A percentile compares a stretch with the other conserved stretches of the same genome.
These are phyloP conservation scores for Penicillium flavigenum DNA, from an alignment of 495 filamentous ascomycete species.

Conservation along the genomic window DNA sequence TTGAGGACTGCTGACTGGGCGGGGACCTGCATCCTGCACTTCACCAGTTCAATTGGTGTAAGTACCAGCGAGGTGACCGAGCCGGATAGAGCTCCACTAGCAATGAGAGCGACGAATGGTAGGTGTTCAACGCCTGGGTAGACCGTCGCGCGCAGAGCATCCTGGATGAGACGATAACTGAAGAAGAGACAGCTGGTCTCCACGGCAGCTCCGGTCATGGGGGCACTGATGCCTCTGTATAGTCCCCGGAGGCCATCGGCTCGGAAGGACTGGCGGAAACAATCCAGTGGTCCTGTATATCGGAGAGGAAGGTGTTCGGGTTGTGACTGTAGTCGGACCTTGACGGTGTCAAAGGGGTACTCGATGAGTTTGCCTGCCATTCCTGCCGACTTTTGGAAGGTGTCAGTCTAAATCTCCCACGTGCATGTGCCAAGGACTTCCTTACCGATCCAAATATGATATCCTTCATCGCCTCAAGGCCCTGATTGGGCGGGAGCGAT, in stretches of 20 bases:
- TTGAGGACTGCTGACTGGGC: constrained; percentile 38
- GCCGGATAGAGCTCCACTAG: constrained; percentile 81
- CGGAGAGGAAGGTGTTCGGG: constrained; percentile 76
- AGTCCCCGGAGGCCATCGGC: constrained; percentile 71
- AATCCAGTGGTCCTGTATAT: constrained; percentile 88
- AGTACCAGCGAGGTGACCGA: constrained; percentile 86
- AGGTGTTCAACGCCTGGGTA: constrained; percentile 54
- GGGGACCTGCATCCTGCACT: constrained; percentile 96
- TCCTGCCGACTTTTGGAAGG: constrained; percentile 67
- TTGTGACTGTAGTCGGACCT: constrained; percentile 73
- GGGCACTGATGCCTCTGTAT: constrained; percentile 92
- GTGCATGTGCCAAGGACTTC: constrained; percentile 17
- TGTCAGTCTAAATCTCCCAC: constrained; percentile 11
- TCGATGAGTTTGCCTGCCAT: constrained; percentile 94
- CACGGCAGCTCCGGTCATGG: constrained; percentile 84
- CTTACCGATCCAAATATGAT: constrained; percentile 81
- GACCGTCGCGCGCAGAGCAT: constrained; percentile 59
- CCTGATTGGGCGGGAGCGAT: constrained; percentile 50
- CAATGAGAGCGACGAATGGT: constrained; percentile 67
- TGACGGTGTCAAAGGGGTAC: constrained; percentile 98
- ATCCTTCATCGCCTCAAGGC: constrained; percentile 73
- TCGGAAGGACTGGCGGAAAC: constrained; percentile 80
- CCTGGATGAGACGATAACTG: constrained; percentile 72
- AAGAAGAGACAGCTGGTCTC: constrained; percentile 96
- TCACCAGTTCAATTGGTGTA: constrained; percentile 95